Evolutionary conservation across 116 monocot genomes (phyloP), one percentile per base, ranked within the genome.

Genomic region (Zostera marina): DNA sequence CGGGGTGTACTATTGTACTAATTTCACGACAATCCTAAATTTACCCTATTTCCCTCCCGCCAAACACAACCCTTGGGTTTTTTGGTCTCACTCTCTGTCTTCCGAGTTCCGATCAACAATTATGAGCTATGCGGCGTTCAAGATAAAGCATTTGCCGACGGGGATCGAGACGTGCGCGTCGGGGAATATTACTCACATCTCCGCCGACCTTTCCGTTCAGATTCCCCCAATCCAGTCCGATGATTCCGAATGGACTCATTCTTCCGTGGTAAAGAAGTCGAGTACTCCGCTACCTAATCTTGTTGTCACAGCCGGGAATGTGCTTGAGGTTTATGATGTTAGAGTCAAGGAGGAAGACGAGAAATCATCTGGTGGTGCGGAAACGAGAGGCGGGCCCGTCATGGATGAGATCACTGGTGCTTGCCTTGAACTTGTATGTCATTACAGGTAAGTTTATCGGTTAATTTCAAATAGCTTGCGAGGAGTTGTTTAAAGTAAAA

Each of bases 71-170:
- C 54, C 20, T 22, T 14, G 9, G 15, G 40, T 60, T 43, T 53
- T 63, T 60, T 44, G 1, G 53, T 39, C 13, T 48, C 66, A 1
- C 72, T 45, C 44, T 45, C 44, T 45, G 2, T 45, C 44, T 45
- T 45, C 4, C 44, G 2, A 7, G 14, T 11, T 45, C 49, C 20
- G 15, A 11, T 8, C 15, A 13, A 15, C 14, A 9, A 73, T 23
- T 54, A 96, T 96, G 89, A 96, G 89, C 72, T 96, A 89, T 80
- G 89, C 89, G 20, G 82, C 85, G 10, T 96, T 85, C 72, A 96
- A 96, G 80, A 77, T 96, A 78, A 73, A 77, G 82, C 96, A 85
- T 64, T 52, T 69, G 65, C 68, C 96, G n/a, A 96, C 96, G n/a
- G 82, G 89, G 41, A 80, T 96, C 68, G 96, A 96, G 64, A 68